Conservation (phyloP, 352 stramenopile genomes). For the Phytophthora quininea region DNA sequence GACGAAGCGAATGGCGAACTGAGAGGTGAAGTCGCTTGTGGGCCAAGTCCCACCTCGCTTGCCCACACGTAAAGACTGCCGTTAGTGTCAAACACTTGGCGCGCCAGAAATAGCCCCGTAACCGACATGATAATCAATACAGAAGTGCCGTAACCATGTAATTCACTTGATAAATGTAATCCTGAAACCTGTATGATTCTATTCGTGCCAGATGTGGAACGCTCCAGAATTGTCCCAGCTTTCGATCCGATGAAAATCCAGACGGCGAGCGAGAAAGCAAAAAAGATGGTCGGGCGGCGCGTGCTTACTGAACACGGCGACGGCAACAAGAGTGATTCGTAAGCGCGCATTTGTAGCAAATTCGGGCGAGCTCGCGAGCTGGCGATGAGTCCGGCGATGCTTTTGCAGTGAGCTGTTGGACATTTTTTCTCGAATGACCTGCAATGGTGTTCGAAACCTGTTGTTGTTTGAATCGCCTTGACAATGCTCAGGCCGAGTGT, state of each 20-base stretch:
- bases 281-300: constrained; percentile 4
- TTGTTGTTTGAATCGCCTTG: no score
- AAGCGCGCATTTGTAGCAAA: not conserved
- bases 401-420: no score
- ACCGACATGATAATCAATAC: not conserved
- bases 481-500: no score
- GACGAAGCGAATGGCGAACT: constrained; percentile 33
- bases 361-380: not conserved
- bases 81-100: constrained; percentile 29
- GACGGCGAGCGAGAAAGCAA: not conserved
- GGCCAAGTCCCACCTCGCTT: constrained; percentile 29
- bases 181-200: not conserved
- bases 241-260: constrained; percentile 4
- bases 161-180: not conserved
- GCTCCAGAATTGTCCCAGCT: not conserved
- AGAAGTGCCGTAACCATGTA: not conserved
- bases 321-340: not conserved
- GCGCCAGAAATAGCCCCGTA: constrained; percentile 16
- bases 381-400: not conserved
- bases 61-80: constrained; percentile 18
- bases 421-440: no score
- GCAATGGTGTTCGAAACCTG: no score
- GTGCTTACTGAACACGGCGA: constrained; percentile 1
- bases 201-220: not conserved
- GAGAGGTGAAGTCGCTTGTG: constrained; percentile 22